A percentile compares a stretch with the other conserved stretches of the same genome.
Evolutionary conservation across 1,284 basidiomycete species (phyloP).

Genomic region (Apiotrichum akiyoshidainum): DNA sequence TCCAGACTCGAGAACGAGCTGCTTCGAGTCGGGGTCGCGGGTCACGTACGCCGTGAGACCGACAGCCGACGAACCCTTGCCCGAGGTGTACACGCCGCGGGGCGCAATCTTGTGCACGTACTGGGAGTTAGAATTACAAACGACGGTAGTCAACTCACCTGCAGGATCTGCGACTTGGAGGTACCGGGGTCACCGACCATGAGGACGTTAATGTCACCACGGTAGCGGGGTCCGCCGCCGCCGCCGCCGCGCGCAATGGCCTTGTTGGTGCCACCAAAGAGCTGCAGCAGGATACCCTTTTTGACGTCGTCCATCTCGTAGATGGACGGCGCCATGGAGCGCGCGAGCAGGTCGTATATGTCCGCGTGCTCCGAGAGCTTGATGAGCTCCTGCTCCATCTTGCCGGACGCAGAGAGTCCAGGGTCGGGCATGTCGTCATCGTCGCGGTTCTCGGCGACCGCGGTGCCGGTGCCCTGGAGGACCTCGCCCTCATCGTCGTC

Average conservation of each 20-base stretch:
- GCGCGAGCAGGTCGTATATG: conserved; percentile 80
- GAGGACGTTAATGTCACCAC: conserved; percentile 96
- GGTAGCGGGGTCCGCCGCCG: conserved; percentile 88
- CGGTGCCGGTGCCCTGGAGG: conserved; percentile 28
- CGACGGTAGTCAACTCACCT: conserved; percentile 55
- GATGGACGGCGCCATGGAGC: conserved; percentile 87
- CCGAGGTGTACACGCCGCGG: conserved; percentile 92
- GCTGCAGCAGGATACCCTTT: conserved; percentile 91
- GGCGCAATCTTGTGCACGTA: conserved; percentile 99
- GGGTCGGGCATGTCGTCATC: conserved; percentile 56
- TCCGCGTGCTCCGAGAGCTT: conserved; percentile 72
- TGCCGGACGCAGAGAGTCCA: conserved; percentile 47
- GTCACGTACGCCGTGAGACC: conserved; percentile 98
- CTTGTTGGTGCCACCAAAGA: conserved; percentile 98
- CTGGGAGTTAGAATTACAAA: conserved; percentile 50
- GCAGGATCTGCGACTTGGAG: conserved; percentile 91
- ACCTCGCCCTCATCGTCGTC: conserved; percentile 66
- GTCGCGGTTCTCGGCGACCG: conserved; percentile 42
- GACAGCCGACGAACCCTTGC: conserved; percentile 96
- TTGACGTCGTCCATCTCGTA: conserved; percentile 99
- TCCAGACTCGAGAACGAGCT: conserved; percentile 91
- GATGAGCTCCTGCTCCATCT: conserved; percentile 61
- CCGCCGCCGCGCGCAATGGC: conserved; percentile 87
- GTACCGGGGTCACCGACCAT: conserved; percentile 97
- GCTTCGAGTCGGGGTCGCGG: conserved; percentile 94